Conservation (phyloP, 345 rosid genomes). For the Eucalyptus cloeziana region DNA sequence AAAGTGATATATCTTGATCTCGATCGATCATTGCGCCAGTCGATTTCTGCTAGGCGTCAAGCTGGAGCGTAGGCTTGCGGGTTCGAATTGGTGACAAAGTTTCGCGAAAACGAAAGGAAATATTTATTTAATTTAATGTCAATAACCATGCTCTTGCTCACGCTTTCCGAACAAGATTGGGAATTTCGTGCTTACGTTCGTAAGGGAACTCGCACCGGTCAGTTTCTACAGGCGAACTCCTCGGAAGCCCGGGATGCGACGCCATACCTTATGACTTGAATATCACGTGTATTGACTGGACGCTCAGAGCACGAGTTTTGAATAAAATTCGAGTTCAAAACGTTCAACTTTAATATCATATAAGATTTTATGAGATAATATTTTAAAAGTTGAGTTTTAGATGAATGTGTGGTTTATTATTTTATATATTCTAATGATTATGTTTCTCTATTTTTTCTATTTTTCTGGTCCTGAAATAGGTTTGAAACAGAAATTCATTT, state of each 20-base stretch:
- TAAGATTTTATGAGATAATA: no score
- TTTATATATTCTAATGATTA: accelerated
- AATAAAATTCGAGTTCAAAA: no score
- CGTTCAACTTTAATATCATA: no score
- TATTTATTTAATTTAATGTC: background rate
- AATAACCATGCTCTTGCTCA: background rate
- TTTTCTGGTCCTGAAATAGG: accelerated
- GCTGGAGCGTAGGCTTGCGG: background rate
- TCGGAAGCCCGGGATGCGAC: background rate
- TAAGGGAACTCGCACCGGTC: background rate
- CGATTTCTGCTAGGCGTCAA: background rate
- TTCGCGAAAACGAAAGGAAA: background rate
- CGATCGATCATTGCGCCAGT: background rate
- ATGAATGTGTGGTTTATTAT: no score
- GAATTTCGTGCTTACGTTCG: background rate
- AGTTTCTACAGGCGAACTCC: background rate
- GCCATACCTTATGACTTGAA: background rate
- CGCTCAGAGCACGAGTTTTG: no score
- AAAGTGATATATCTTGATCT: background rate
- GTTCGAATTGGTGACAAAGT: background rate
- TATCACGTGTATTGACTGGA: background rate
- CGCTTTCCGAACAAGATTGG: background rate
- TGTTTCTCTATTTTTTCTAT: no score
- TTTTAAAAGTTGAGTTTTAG: no score
- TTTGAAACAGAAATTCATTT: no score